Conservation (phyloP, 1,284 basidiomycete species). For the Rhodotorula mucilaginosa region DNA sequence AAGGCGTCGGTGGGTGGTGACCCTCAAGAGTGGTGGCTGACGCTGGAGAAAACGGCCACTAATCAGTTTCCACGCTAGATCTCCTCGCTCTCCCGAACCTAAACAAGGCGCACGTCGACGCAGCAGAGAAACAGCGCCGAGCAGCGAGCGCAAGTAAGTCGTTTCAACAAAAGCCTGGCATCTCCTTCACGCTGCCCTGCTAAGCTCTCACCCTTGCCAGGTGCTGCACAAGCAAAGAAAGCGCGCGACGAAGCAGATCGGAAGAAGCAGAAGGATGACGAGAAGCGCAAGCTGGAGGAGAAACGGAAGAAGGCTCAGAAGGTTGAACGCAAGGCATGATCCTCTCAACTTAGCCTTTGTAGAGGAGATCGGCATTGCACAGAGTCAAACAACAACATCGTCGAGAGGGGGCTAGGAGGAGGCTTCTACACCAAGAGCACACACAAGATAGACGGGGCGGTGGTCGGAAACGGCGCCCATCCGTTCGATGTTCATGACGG, state of each 20-base stretch:
- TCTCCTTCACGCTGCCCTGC: too few relatives aligned
- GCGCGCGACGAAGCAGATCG: slow-evolving; percentile 36
- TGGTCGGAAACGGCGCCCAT: slow-evolving; percentile 42
- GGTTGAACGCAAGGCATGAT: slow-evolving; percentile 27
- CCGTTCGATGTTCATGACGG: slow-evolving; percentile 34
- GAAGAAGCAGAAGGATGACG: slow-evolving; percentile 40
- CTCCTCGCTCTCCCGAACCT: slow-evolving; percentile 35
- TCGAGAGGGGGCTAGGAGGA: neutral
- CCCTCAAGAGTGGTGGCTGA: too few relatives aligned
- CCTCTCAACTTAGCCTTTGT: neutral
- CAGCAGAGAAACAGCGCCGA: slow-evolving; percentile 10
- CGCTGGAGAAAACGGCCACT: neutral
- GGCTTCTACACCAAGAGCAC: slow-evolving; percentile 33
- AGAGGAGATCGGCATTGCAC: neutral
- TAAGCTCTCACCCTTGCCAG: neutral
- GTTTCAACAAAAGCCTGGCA: neutral
- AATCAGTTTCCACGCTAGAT: slow-evolving; percentile 6
- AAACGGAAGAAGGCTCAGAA: slow-evolving; percentile 39
- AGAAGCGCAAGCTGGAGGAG: slow-evolving; percentile 36
- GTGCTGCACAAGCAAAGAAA: slow-evolving; percentile 30
- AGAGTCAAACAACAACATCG: neutral
- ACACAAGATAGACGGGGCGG: slow-evolving; percentile 37
- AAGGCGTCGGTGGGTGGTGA: slow-evolving; percentile 32
- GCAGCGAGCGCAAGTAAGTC: neutral
- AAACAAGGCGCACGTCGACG: slow-evolving; percentile 33